phyloP scores from a whole-genome alignment of 371 early-diverging fungal species.

The Mucor irregularis region DNA sequence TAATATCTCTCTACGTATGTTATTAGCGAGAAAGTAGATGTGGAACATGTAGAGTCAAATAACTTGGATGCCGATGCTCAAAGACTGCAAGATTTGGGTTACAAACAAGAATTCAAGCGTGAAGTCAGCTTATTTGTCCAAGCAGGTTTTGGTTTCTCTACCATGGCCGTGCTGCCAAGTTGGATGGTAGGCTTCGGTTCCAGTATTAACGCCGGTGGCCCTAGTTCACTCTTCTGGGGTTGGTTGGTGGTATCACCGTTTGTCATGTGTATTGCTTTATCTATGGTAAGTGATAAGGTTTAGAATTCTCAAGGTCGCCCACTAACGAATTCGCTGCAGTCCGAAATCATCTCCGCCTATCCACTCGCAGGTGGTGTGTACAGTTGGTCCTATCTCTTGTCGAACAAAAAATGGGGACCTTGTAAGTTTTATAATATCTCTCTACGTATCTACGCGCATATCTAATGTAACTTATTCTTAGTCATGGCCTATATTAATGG shows the following conservation, averaged over 20 bases:
- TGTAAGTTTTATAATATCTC: slow-evolving; percentile 33
- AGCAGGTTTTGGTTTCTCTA: slow-evolving; percentile 35
- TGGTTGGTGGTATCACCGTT: slow-evolving; percentile 38
- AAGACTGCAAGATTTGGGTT: slow-evolving; percentile 35
- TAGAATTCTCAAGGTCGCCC: no score
- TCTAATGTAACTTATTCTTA: no score
- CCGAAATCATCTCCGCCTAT: slow-evolving; percentile 41
- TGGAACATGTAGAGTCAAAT: slow-evolving; percentile 16
- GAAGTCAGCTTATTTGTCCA: slow-evolving; percentile 38
- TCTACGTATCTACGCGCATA: no score
- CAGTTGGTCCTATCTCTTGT: slow-evolving; percentile 39
- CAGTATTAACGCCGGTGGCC: slow-evolving; percentile 36
- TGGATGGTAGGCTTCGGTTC: slow-evolving; percentile 42
- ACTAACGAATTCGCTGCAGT: not conserved
- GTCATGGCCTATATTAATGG: slow-evolving; percentile 46
- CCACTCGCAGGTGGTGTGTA: slow-evolving; percentile 41
- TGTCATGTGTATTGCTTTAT: slow-evolving; percentile 36
- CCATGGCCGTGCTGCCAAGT: slow-evolving; percentile 38
- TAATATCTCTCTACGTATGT: no score
- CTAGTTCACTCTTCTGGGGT: slow-evolving; percentile 42
- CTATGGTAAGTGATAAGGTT: slow-evolving; percentile 26
- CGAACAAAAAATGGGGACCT: slow-evolving; percentile 41
- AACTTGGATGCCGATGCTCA: slow-evolving; percentile 37
- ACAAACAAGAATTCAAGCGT: slow-evolving; percentile 49
- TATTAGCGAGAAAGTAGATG: slow-evolving; percentile 9